Evolutionary conservation across 2,329 filamentous ascomycete genomes (phyloP).

Genomic region (Gliomastix tumulicola): DNA sequence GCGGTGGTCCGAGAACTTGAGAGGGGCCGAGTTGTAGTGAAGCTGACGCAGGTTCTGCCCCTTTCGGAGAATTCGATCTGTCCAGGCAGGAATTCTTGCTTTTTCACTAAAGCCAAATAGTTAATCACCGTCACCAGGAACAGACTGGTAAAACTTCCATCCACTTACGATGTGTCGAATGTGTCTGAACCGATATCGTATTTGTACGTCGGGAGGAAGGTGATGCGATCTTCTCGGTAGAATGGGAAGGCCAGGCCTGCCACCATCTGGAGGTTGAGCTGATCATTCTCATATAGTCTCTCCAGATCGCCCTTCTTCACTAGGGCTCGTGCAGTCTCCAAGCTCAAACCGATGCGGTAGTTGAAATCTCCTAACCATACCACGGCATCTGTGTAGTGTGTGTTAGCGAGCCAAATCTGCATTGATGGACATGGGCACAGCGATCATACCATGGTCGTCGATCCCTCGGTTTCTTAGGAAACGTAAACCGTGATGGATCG

Average conservation of each 20-base stretch:
- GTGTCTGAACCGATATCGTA: conserved; percentile 82
- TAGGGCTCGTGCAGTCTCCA: conserved; percentile 70
- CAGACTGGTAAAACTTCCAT: too few relatives aligned
- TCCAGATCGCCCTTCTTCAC: conserved; percentile 68
- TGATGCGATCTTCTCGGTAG: conserved; percentile 85
- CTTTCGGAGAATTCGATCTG: conserved; percentile 84
- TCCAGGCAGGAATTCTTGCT: conserved; percentile 92
- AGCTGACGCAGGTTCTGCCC: conserved; percentile 77
- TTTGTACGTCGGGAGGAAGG: conserved; percentile 91
- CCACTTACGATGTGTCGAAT: conserved; percentile 80
- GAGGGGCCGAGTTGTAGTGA: conserved; percentile 72
- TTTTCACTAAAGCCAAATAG: conserved; percentile 57
- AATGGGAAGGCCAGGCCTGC: conserved; percentile 82
- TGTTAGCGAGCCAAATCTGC: too few relatives aligned
- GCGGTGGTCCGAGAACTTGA: conserved; percentile 92
- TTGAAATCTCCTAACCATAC: conserved; percentile 99
- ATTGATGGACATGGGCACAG: too few relatives aligned
- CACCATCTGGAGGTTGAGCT: conserved; percentile 95
- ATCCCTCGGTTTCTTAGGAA: conserved; percentile 91
- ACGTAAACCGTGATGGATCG: conserved; percentile 76
- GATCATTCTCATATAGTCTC: conserved; percentile 83
- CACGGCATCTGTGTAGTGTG: conserved; percentile 55
- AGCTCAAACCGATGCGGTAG: conserved; percentile 82
- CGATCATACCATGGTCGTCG: conserved; percentile 69
- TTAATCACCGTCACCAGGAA: too few relatives aligned